phyloP scores from a whole-genome alignment of 345 rosid genomes.

The Syzygium jambos region DNA sequence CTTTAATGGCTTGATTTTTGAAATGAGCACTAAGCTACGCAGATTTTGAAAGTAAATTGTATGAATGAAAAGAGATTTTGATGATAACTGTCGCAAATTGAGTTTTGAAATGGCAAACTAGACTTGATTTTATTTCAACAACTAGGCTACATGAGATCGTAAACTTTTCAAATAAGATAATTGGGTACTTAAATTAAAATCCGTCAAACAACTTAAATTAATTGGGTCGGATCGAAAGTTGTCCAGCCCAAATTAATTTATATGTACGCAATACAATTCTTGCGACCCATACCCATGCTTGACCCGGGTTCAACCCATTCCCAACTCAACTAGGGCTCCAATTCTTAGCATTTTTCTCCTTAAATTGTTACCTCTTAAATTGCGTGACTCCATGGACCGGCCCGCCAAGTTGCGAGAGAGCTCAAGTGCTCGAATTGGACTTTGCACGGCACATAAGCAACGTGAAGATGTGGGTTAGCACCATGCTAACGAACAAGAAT shows the following conservation, averaged over 20 bases:
- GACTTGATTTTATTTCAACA: not conserved
- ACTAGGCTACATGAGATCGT: not conserved
- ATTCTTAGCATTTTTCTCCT: not conserved
- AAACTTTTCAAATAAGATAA: not conserved
- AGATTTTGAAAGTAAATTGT: not conserved
- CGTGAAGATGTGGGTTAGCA: not conserved
- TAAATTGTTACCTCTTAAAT: not conserved
- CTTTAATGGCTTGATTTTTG: not conserved
- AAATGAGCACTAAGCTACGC: not conserved
- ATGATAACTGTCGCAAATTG: not conserved
- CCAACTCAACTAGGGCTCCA: not conserved
- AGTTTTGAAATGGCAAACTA: not conserved
- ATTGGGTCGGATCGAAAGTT: accelerated
- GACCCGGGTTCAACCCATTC: not conserved
- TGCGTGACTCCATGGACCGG: accelerated
- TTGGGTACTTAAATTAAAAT: not conserved
- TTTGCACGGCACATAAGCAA: not conserved
- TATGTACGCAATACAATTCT: not conserved
- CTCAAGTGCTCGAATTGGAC: accelerated
- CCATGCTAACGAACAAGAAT: not conserved
- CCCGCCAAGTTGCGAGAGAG: not conserved
- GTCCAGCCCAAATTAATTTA: not conserved
- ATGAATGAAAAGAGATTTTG: not conserved
- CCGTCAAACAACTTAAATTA: accelerated
- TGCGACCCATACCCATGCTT: too few relatives aligned